Base-by-base conservation (phyloP, 768 basidiomycete species). In the Collybia sp. region DNA sequence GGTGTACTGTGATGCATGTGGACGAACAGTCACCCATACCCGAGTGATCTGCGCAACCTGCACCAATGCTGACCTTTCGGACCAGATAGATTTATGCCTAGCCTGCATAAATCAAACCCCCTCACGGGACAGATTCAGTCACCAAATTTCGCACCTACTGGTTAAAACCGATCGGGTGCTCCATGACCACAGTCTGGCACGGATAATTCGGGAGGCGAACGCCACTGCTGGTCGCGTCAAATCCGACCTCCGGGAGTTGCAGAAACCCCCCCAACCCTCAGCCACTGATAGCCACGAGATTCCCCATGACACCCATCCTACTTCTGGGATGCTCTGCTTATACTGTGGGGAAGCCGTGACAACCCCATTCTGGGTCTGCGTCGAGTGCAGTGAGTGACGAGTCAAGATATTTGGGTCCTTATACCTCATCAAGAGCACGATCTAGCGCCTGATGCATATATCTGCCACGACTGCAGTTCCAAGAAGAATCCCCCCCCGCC, bases 1-100 rank as follows among this genome's bases (percentile, higher is more conserved):
- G 0, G 61, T 60, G 57, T 59, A 58, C 11, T 69, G 67, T 39
- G 66, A 65, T 45, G 58, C 52, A 37, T 69, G 66, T 40, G 63
- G 58, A 45, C 53, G 62, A 10, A 47, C 55, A 30, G 65, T 69
- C 9, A 64, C 62, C 6, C 63, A 63, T 49, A 59, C 55, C 31
- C 52, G 67, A 33, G 55, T 63, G 30, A 30, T 65, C 2, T 67
- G 66, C 44, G 48, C 65, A 6, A 55, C 63, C n/a, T 69, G 65
- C 45, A 60, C 66, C 45, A 53, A 58, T 5, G 63, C 63, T 12
- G 62, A 66, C 40, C 54, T 62, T 6, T 64, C 64, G 1, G 62
- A 66, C 43, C 63, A 63, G 46, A 59, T 67, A 39, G 62, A 64
- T 42, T 44, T 69, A 3, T 69, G 67, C 43, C 52, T 54, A 19